phyloP scores from a whole-genome alignment of 23 red algal species.

The Gracilaria gracilis region DNA sequence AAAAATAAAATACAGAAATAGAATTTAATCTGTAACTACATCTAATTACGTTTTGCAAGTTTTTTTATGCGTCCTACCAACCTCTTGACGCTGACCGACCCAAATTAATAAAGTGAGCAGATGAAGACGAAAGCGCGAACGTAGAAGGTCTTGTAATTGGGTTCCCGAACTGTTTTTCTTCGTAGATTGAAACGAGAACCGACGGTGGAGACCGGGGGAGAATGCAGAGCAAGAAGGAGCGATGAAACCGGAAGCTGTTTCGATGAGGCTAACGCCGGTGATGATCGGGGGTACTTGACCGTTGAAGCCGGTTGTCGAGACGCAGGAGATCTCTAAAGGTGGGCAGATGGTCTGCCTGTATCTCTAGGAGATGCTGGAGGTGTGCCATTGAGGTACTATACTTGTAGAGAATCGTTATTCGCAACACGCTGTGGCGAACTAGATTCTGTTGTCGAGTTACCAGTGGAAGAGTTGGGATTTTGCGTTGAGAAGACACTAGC shows the following conservation, averaged over 20 bases:
- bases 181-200: too few species aligned
- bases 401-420: neutral
- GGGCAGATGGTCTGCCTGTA: neutral
- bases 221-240: constrained; percentile 30
- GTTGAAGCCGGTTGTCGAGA: neutral
- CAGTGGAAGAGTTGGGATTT: constrained; percentile 12
- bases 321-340: constrained; percentile 9
- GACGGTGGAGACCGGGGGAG: too few species aligned
- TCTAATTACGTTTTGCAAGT: too few species aligned
- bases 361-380: constrained; percentile 9
- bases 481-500: neutral
- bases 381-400: constrained; percentile 8
- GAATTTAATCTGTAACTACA: too few species aligned
- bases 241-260: neutral
- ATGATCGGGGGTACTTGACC: neutral
- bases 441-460: neutral
- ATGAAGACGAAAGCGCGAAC: too few species aligned
- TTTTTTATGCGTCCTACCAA: too few species aligned
- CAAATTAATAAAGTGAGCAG: too few species aligned
- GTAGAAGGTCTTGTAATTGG: too few species aligned
- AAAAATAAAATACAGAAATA: too few species aligned
- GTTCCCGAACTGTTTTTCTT: too few species aligned
- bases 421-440: neutral
- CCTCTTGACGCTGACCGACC: too few species aligned
- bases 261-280: neutral